Base-by-base conservation (phyloP, 2,329 filamentous ascomycete genomes). In the Aureobasidium sp. region DNA sequence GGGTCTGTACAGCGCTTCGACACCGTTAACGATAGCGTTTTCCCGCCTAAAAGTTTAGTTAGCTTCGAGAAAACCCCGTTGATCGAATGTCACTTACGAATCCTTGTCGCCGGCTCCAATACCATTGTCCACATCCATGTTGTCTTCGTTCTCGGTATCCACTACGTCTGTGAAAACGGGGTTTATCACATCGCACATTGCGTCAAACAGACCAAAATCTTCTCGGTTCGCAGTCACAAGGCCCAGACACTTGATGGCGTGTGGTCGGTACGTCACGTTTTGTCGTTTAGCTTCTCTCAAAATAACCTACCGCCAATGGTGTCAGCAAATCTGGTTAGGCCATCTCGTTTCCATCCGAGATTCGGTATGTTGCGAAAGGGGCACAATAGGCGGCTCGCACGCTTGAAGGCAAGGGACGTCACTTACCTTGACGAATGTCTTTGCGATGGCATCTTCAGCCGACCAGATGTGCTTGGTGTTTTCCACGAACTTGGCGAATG, bases 201-300 rank as follows among this genome's bases (percentile, higher is more conserved):
- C 84, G 4, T 80, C 75, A 66, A 88, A 84, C 73, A 95, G 77
- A 65, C 91, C 83, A 17, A 90, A 69, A 67, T 92, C 87, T 25
- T 81, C 79, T 49, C 88, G 80, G 15, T 82, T 82, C 38, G 81
- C 81, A n/a, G 84, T 82, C 67, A 93, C 88, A 59, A 84, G 80
- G 69, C 89, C 91, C 5, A 96, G 77, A 35, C 84, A 85, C 59
- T 78, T 77, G 64, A 96, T 82, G 0, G 89, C 89, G 71, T 89
- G 81, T 21, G 87, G 86, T 15, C 89, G 84, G 73, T 97, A 99
- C 8, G 79, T 78, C n/a, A 85, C 83, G 68, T 96, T 96, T 69
- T 92, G 93, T 33, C 94, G 84, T 77, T 94, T 96, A 9, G 91
- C 91, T 79, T 99, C 94, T 61, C 93, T 83, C 17, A 93, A 72